Evolutionary conservation across 2,329 filamentous ascomycete genomes (phyloP).

Genomic region (Aschersonia sp.): DNA sequence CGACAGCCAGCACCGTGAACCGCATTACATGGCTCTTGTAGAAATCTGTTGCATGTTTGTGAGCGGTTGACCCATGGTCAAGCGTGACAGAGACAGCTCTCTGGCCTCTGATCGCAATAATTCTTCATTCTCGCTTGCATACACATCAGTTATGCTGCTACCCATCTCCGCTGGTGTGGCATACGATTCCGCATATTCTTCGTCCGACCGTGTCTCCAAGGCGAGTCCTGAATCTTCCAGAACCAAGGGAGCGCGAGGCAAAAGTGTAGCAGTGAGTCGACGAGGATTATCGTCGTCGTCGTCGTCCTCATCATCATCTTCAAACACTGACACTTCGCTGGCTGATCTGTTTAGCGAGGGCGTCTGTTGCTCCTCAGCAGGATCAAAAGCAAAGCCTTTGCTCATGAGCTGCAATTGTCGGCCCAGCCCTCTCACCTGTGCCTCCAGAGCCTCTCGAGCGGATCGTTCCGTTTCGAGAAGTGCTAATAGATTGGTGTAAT

Average conservation of each 20-base stretch:
- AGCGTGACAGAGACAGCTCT: constrained; percentile 48
- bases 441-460: constrained; percentile 39
- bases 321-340: constrained; percentile 24
- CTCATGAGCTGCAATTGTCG: constrained; percentile 33
- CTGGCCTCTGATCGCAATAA: constrained; percentile 40
- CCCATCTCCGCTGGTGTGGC: constrained; percentile 35
- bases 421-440: constrained; percentile 37
- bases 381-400: constrained; percentile 15
- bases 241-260: neutral
- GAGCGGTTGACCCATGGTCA: constrained; percentile 28
- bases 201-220: constrained; percentile 23
- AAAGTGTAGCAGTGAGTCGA: neutral
- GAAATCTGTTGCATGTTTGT: constrained; percentile 9
- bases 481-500: constrained; percentile 33
- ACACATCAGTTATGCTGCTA: constrained; percentile 22
- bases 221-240: constrained; percentile 22
- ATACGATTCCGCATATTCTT: constrained; percentile 32
- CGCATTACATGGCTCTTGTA: constrained; percentile 11
- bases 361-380: constrained; percentile 11
- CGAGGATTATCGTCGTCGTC: constrained; percentile 18
- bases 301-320: constrained; percentile 23
- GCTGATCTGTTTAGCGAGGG: constrained; percentile 21
- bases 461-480: constrained; percentile 43
- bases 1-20: neutral
- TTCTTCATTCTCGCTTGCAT: constrained; percentile 24